phyloP scores from a whole-genome alignment of 176 grass and related monocot species.

The Lolium perenne region DNA sequence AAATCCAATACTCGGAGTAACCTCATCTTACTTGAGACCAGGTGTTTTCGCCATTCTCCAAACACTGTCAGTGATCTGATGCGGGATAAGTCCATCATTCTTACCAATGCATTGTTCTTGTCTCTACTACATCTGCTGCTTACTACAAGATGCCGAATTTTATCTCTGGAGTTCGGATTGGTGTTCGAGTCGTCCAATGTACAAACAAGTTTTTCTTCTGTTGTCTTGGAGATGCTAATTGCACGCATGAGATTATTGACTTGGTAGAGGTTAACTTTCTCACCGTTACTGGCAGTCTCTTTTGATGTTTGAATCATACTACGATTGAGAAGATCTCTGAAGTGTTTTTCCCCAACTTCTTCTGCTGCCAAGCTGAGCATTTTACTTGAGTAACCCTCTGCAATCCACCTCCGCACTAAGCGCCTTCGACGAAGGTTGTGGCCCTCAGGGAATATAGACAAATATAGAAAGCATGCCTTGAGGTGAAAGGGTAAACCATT shows the following conservation, averaged over 20 bases:
- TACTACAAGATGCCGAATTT: constrained; percentile 9
- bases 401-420: constrained; percentile 35
- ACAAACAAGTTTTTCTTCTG: constrained; percentile 36
- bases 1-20: constrained; percentile 49
- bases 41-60: not conserved
- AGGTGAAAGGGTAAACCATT: constrained; percentile 46
- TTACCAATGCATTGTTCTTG: not conserved
- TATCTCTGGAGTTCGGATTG: not conserved
- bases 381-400: constrained; percentile 34
- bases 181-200: not conserved
- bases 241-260: constrained; percentile 40
- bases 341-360: constrained; percentile 8
- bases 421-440: not conserved
- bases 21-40: constrained; percentile 21
- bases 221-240: constrained; percentile 31
- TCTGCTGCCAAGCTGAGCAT: not conserved
- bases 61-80: constrained; percentile 30
- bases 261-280: not conserved
- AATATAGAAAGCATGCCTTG: constrained; percentile 49
- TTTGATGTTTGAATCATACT: constrained; percentile 37
- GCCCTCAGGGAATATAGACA: constrained; percentile 41
- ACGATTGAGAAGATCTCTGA: constrained; percentile 14
- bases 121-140: not conserved
- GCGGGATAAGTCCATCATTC: not conserved
- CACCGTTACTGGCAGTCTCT: not conserved